Evolutionary conservation across 78 protist genomes (phyloP).

Genomic region (Dictyostelium citrinum): DNA sequence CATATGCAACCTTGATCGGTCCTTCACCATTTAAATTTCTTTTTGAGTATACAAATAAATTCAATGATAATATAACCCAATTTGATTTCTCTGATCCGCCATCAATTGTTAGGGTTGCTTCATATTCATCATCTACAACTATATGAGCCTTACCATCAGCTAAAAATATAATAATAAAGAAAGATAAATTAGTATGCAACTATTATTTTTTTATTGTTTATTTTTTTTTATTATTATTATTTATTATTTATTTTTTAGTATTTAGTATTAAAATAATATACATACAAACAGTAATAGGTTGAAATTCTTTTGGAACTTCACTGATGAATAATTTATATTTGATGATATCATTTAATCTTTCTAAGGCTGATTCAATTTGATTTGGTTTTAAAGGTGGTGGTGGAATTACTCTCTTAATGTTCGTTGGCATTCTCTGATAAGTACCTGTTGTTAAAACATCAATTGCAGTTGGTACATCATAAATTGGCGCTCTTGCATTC

Average conservation of each 20-base stretch:
- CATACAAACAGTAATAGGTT: conserved; percentile 51
- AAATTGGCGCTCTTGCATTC: conserved; percentile 59
- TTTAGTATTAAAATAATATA: background rate
- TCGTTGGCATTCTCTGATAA: conserved; percentile 62
- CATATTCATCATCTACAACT: conserved; percentile 25
- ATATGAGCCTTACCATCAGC: conserved; percentile 51
- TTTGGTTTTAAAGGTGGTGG: conserved; percentile 1
- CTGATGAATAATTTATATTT: conserved; percentile 28
- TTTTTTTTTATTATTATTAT: background rate
- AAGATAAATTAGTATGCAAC: background rate
- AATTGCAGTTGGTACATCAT: conserved; percentile 63
- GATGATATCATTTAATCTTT: conserved; percentile 31
- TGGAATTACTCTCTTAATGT: conserved; percentile 33
- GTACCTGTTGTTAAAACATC: conserved; percentile 43
- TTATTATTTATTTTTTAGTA: background rate
- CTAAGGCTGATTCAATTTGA: background rate
- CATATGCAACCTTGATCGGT: conserved; percentile 50
- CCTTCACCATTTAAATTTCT: conserved; percentile 25
- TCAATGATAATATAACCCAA: conserved; percentile 27
- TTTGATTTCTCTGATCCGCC: conserved; percentile 50
- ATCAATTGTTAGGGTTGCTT: conserved; percentile 15
- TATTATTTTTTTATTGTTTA: no score
- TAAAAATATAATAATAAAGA: background rate
- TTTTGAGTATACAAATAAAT: conserved; percentile 19
- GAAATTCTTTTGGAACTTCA: conserved; percentile 56